Evolutionary conservation across 805 yeast genomes (phyloP), one percentile per base, ranked within the genome.

Genomic region (Schwanniomyces yamadae): DNA sequence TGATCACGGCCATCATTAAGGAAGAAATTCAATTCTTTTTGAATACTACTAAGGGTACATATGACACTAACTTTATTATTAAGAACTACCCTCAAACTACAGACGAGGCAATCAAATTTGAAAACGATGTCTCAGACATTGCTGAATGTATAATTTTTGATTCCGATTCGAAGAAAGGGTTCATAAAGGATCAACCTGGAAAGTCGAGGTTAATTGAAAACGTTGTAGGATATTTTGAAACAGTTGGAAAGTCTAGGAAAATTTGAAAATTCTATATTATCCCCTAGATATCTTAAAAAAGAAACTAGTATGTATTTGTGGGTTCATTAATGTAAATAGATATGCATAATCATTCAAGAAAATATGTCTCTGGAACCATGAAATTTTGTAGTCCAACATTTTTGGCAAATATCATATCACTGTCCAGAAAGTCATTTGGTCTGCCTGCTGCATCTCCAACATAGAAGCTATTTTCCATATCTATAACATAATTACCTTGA

Each of bases 381-480:
- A 87, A 91, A n/a, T 18, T 16, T 14, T 46, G 42, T 2, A 88
- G 29, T 0, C 76, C 77, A 1, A 74, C 51, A 13, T 65, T 69
- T 28, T 66, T 44, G 0, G 98, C 96, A 68, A 90, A 90, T 37
- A 41, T 54, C 44, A 55, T 58, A 57, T 91, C 99, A 32, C 84
- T 76, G 48, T 85, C 89, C 68, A 93, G 85, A 54, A 82, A 84
- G 57, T 91, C 98, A 0, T 52, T 57, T 2, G 54, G 50, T 35
- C 98, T 68, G 1, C 98, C 99, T 5, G 96, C 98, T 0, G 98
- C 98, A 63, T 91, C 99, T 5, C 99, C 99, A n/a, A 89, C 90
- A 56, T 63, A 93, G 36, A 80, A 67, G 33, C 86, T 75, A 7
- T 58, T 45, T 0, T 53, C 60, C 32, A 54, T 33, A 47, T 78